These are phyloP conservation scores for Cordyceps tenuipes DNA, from an alignment of 2,329 filamentous ascomycete genomes.

Conservation along the genomic window DNA sequence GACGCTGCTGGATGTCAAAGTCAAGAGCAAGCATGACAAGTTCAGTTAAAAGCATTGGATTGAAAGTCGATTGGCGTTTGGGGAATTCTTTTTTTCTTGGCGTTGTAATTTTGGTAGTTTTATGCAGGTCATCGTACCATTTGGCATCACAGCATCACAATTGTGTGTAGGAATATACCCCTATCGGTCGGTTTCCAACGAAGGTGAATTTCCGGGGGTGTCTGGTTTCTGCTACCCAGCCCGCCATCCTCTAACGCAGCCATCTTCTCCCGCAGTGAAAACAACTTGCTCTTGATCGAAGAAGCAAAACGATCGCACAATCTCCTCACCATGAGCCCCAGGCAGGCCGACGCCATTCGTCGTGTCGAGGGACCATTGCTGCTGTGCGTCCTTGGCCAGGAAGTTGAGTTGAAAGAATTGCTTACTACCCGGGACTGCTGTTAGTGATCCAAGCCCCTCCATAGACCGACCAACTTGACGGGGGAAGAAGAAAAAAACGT, in stretches of 20 bases:
- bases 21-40: constrained; percentile 91
- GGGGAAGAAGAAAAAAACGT: constrained; percentile 26
- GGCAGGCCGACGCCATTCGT: constrained; percentile 49
- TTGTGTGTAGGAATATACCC: constrained; percentile 9
- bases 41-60: constrained; percentile 32
- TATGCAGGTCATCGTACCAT: not conserved
- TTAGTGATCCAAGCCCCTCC: not conserved
- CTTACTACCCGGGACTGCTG: constrained; percentile 28
- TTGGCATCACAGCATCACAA: not conserved
- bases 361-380: constrained; percentile 47
- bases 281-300: constrained; percentile 51
- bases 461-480: not conserved
- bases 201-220: not conserved
- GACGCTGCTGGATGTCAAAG: constrained; percentile 73
- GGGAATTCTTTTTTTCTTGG: not conserved
- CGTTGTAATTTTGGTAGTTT: not conserved
- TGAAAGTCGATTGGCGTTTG: no score
- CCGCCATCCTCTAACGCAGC: constrained; percentile 49
- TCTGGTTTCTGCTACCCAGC: constrained; percentile 18
- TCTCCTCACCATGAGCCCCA: constrained; percentile 55
- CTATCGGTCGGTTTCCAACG: not conserved
- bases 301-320: constrained; percentile 57
- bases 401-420: constrained; percentile 54
- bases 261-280: constrained; percentile 52
- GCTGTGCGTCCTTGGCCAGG: constrained; percentile 38